Conservation (phyloP, 116 monocot genomes). For the Iris pallida region DNA sequence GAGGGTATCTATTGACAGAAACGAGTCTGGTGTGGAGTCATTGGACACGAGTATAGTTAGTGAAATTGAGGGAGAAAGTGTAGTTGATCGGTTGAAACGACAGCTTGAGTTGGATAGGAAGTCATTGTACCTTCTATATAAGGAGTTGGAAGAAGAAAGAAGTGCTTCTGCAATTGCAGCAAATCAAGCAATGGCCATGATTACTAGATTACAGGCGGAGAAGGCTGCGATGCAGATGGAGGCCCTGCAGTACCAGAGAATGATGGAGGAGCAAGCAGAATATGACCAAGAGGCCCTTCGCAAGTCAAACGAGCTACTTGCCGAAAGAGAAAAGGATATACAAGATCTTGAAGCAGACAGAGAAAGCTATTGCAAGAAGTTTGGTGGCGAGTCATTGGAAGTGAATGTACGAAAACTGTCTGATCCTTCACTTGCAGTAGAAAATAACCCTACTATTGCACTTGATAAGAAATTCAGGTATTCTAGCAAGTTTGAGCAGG, state of each 20-base stretch:
- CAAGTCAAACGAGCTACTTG: conserved; percentile 50
- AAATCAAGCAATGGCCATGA: conserved; percentile 98
- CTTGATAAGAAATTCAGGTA: not conserved
- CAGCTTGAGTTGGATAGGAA: conserved; percentile 79
- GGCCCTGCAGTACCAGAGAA: conserved; percentile 84
- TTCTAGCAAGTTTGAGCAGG: conserved; percentile 5
- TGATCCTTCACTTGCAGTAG: not conserved
- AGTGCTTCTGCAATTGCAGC: conserved; percentile 93
- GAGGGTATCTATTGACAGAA: conserved; percentile 56
- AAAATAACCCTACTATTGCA: not conserved
- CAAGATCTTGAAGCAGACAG: conserved; percentile 66
- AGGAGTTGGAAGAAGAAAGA: conserved; percentile 96
- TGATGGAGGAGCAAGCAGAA: conserved; percentile 98
- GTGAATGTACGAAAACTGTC: not conserved
- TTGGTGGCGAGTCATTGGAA: conserved; percentile 7
- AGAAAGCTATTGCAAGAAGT: conserved; percentile 42
- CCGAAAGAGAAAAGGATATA: conserved; percentile 65
- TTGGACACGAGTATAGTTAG: conserved; percentile 51
- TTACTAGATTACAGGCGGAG: conserved; percentile 94
- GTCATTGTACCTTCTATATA: conserved; percentile 65
- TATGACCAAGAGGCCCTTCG: conserved; percentile 89
- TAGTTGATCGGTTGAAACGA: conserved; percentile 48
- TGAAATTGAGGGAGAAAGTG: conserved; percentile 80
- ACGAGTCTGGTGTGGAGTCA: conserved; percentile 65
- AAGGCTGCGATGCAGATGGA: conserved; percentile 98